Evolutionary conservation across 2,329 filamentous ascomycete species (phyloP).

Genomic region (Orbilia blumenaviensis): DNA sequence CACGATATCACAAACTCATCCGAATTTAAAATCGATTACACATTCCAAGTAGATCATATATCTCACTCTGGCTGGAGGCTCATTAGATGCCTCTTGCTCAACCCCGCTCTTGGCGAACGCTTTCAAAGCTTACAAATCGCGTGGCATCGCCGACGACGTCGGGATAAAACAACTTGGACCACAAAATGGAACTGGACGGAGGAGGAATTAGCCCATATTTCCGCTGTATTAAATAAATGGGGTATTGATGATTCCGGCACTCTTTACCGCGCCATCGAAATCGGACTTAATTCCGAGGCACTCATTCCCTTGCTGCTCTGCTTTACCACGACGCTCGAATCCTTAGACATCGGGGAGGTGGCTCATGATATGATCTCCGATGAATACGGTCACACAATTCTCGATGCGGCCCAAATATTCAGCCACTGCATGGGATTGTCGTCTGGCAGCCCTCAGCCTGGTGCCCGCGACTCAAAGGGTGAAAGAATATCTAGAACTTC

Average conservation of each 20-base stretch:
- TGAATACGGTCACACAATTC: background rate
- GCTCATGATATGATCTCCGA: background rate
- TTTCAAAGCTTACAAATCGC: background rate
- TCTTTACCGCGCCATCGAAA: background rate
- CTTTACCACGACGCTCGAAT: background rate
- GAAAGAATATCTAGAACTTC: too few species aligned
- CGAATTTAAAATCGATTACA: background rate
- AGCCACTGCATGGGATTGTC: background rate
- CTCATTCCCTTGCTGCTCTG: conserved; percentile 21
- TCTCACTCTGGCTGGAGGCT: conserved; percentile 12
- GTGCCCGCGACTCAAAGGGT: background rate
- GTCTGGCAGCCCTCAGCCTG: too few species aligned
- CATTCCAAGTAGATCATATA: conserved; percentile 5
- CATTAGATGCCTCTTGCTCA: background rate
- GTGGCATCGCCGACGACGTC: conserved; percentile 15
- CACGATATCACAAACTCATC: background rate
- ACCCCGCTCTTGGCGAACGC: background rate
- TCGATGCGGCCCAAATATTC: background rate
- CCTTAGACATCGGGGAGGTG: conserved; percentile 15
- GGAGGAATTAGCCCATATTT: background rate
- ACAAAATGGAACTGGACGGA: conserved; percentile 5
- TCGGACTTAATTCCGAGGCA: conserved; percentile 22
- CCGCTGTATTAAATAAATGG: background rate
- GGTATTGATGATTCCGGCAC: background rate
- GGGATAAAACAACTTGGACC: background rate